Base-by-base conservation (phyloP, 2,329 filamentous ascomycete genomes). In the Beauveria varroae region DNA sequence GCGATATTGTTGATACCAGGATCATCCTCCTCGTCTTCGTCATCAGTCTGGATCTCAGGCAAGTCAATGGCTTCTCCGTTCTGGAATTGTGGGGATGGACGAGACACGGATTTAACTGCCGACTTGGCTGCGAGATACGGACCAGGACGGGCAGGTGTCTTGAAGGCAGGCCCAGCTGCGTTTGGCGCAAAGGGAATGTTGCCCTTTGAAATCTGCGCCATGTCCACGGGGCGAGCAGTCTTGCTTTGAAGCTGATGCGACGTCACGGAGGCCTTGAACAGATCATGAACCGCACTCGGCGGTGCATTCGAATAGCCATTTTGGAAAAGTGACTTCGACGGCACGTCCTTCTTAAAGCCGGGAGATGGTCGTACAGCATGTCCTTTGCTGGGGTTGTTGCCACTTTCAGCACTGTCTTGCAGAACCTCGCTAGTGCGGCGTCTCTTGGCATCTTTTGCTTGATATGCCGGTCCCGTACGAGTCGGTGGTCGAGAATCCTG, bases 41-140 rank as follows among this genome's bases (percentile, higher is more conserved):
- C 92, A 71, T 99, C 96, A 1, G 95, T 98, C 65, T 92, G 86
- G 67, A 99, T 98, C 67, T 99, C 95, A 0, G 95, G 93, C 3
- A 99, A 84, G 66, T 95, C 89, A 68, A 99, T 97, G 57, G 84
- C 85, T 63, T 99, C 95, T 63, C 93, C 91, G 67, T 91, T 93
- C 64, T 88, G 89, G 75, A 96, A 96, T 57, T 90, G 86, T 1
- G 92, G 92, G 1, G 92, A 96, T 34, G 89, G 88, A 65, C 85
- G 82, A 20, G 82, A 75, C 2, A 75, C 78, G n/a, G 82, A 80
- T 68, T 89, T 90, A 62, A 79, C 79, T 3, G 77, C 78, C 1
- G 86, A 84, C 68, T 87, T 87, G 51, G 74, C 73, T 44, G 70
- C 72, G 16, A 65, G 67, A 20, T 69, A 64, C 3, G 72, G 73